phyloP scores from a whole-genome alignment of 139 green algal species.

The Chlorella sp. region DNA sequence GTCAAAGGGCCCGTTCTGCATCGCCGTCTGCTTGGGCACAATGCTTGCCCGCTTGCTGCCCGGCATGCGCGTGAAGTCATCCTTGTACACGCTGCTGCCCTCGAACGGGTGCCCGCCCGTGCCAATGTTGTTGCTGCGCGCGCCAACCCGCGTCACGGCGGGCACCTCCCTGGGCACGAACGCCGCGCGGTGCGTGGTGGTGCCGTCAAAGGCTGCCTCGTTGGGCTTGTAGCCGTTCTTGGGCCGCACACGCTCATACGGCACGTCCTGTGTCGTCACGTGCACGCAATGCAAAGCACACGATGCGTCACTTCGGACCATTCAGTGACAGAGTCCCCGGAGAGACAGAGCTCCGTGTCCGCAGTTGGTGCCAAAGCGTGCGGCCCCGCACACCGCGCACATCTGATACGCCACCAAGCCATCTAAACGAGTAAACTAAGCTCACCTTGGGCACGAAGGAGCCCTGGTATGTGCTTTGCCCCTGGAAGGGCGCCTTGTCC shows the following conservation, averaged over 20 bases:
- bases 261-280: slow-evolving; percentile 12
- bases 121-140: background rate
- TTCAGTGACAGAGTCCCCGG: too few relatives aligned
- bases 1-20: background rate
- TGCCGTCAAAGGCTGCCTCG: slow-evolving; percentile 14
- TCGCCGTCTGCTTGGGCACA: background rate
- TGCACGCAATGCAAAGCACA: too few relatives aligned
- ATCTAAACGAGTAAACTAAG: too few relatives aligned
- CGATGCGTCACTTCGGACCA: too few relatives aligned
- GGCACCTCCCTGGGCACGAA: slow-evolving; percentile 5
- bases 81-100: background rate
- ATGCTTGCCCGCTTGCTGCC: background rate
- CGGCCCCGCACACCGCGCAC: too few relatives aligned
- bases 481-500: background rate
- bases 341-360: too few relatives aligned
- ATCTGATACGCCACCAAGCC: too few relatives aligned
- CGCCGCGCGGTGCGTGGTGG: slow-evolving; percentile 11
- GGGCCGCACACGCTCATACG: slow-evolving; percentile 11
- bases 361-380: too few relatives aligned
- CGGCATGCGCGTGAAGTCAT: background rate
- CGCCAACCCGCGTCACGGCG: background rate
- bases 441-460: background rate
- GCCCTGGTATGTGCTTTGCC: background rate
- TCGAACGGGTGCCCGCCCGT: background rate
- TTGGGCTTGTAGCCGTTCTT: slow-evolving; percentile 13